Base-by-base conservation (phyloP, 75 land plant species). In the Selaginella moellendorffii region DNA sequence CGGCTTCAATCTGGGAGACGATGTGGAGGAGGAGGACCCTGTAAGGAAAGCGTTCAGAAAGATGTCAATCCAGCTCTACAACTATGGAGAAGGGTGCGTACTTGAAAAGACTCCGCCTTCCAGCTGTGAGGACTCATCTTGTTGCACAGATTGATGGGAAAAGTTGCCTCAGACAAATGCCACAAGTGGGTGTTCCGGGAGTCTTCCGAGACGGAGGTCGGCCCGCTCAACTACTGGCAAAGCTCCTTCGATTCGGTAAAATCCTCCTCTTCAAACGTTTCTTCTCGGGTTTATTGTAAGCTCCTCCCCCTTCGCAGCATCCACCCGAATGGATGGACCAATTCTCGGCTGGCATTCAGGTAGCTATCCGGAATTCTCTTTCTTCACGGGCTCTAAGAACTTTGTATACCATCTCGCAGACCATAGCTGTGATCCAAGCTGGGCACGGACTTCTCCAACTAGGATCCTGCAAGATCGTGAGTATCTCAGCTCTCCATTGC, bases 161-260 rank as follows among this genome's bases (percentile, higher is more conserved):
- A 88, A 65, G 95, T 88, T 52, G 95, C 95, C n/a, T 88, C 95
- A 19, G 95, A 88, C 79, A 88, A 88, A 66, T 88, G 95, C 30
- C 95, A 88, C 71, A 88, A 88, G 77, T 88, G 95, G 95, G 95
- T 85, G 8, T 88, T 88, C 84, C 85, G 85, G 67, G 95, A 88
- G 64, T 89, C 95, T 28, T 72, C 89, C 42, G 95, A 88, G 69
- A 78, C 74, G 53, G 95, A 88, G 67, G 77, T 82, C 28, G 88
- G 84, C 59, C 72, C 80, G 22, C 79, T 82, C 61, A 88, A 86
- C 71, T 88, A 88, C 72, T 88, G 95, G 95, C 95, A 88, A 74
- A 88, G 95, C 74, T 88, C 95, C n/a, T 88, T 85, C 73, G 95
- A 88, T 81, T 88, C 95, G 65, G 93, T 88, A 81, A 70, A 74